These are phyloP conservation scores for Glycine soja DNA, from an alignment of 306 rosid species.

Conservation along the genomic window DNA sequence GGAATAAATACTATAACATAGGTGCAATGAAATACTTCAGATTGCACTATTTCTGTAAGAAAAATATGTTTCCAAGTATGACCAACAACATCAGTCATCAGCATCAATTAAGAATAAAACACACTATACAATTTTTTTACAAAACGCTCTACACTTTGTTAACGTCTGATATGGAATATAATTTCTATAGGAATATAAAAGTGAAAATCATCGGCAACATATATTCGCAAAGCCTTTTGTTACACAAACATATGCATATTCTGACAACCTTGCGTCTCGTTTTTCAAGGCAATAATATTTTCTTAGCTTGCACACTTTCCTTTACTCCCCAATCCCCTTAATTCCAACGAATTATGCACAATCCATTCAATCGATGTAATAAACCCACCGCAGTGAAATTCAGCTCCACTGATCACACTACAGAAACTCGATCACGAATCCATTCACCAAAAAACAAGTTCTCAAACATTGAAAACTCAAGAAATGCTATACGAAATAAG, in stretches of 20 bases:
- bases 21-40: constrained; percentile 27
- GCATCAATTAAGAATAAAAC: constrained; percentile 8
- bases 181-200: background rate
- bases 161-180: background rate
- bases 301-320: constrained; percentile 15
- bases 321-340: constrained; percentile 1
- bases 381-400: constrained; percentile 27
- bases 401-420: background rate
- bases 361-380: constrained; percentile 3
- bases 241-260: background rate
- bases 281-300: background rate
- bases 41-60: background rate
- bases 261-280: constrained; percentile 22
- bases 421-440: constrained; percentile 38
- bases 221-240: background rate
- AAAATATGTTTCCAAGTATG: constrained; percentile 33
- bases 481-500: constrained; percentile 40
- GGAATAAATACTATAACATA: constrained; percentile 22
- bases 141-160: background rate
- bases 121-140: background rate
- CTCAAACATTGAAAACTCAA: background rate
- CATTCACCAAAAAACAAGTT: constrained; percentile 3
- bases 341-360: constrained; percentile 12
- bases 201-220: constrained; percentile 26
- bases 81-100: constrained; percentile 4